Conservation (phyloP, 345 rosid species). For the Brassica incana region DNA sequence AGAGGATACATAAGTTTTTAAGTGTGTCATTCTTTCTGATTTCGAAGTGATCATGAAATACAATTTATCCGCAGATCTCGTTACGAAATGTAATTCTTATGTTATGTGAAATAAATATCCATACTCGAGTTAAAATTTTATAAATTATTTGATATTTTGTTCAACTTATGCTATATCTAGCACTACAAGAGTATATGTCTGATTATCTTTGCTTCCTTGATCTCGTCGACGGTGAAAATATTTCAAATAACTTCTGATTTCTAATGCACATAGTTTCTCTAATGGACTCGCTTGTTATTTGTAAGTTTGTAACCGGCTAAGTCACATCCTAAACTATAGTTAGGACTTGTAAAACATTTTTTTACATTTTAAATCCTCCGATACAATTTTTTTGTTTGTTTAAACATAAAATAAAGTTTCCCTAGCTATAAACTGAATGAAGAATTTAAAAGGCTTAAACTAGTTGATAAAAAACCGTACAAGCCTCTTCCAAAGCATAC, state of each 20-base stretch:
- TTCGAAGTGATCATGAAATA: neutral
- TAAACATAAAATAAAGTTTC: neutral
- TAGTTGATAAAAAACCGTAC: neutral
- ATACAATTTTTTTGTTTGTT: neutral
- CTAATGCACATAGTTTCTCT: neutral
- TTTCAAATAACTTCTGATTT: neutral
- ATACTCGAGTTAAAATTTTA: neutral
- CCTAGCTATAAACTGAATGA: neutral
- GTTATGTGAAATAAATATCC: neutral
- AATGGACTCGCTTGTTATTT: neutral
- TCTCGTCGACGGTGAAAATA: neutral
- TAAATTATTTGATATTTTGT: neutral
- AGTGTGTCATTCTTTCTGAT: neutral
- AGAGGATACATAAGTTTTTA: neutral
- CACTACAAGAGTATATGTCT: neutral
- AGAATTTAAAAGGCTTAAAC: neutral
- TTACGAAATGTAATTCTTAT: neutral
- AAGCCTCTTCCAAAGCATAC: too few species aligned
- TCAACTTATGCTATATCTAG: neutral
- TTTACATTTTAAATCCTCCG: neutral
- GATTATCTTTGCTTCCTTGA: neutral
- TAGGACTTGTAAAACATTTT: neutral
- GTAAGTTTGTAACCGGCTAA: neutral
- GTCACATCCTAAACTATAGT: neutral
- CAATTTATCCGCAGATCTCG: constrained; percentile 6